Percentiles rank a stretch among this genome's conserved stretches.
Evolutionary conservation across 306 rosid genomes (phyloP).

Genomic region (Vigna mungo): DNA sequence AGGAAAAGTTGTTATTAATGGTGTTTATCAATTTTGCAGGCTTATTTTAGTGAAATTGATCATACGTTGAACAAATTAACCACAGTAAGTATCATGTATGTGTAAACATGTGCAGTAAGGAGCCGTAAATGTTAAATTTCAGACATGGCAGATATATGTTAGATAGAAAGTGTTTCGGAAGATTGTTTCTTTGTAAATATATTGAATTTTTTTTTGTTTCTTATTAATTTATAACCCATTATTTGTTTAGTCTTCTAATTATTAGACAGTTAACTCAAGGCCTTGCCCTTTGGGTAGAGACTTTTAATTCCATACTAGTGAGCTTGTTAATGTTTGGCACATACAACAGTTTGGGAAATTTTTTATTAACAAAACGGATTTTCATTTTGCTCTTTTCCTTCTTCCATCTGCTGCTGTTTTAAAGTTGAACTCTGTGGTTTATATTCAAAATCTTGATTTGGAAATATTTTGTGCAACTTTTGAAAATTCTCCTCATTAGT

Average conservation of each 20-base stretch:
- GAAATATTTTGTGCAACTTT: background rate
- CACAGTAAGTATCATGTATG: slow-evolving; percentile 56
- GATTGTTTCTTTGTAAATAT: slow-evolving; percentile 21
- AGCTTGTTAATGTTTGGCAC: slow-evolving; percentile 20
- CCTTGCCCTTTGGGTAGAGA: slow-evolving; percentile 18
- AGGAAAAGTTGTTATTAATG: slow-evolving; percentile 9
- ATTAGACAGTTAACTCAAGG: background rate
- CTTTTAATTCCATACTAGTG: slow-evolving; percentile 19
- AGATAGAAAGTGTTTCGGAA: slow-evolving; percentile 7
- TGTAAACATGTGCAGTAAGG: background rate
- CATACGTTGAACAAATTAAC: slow-evolving; percentile 86
- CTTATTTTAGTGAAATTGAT: slow-evolving; percentile 94
- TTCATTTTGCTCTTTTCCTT: slow-evolving; percentile 15
- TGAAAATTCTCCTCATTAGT: slow-evolving; percentile 3
- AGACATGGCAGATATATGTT: background rate
- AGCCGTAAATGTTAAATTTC: slow-evolving; percentile 9
- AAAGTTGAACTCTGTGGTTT: slow-evolving; percentile 4
- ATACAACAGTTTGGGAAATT: slow-evolving; percentile 6
- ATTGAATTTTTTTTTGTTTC: background rate
- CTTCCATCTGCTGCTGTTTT: background rate
- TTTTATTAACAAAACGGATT: background rate
- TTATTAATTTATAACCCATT: slow-evolving; percentile 1
- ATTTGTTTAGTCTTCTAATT: background rate
- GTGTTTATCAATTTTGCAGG: slow-evolving; percentile 61
- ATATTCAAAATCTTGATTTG: slow-evolving; percentile 7